Conservation (phyloP, 1,284 basidiomycete genomes). For the Mycosarcoma mackinlayi region DNA sequence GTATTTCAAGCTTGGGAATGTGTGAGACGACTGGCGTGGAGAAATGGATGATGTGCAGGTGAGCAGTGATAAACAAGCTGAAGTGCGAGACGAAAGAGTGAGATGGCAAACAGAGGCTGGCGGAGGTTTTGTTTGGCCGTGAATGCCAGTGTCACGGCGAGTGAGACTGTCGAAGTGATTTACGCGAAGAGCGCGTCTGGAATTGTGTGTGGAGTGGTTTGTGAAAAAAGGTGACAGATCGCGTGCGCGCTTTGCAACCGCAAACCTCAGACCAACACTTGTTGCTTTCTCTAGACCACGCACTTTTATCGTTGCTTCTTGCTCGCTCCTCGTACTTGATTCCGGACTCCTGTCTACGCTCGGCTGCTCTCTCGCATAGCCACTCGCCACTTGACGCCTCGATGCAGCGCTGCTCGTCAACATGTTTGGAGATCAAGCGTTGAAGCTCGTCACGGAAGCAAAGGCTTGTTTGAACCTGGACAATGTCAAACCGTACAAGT, state of each 20-base stretch:
- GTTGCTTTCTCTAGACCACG: background rate
- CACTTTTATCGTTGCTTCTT: conserved; percentile 4
- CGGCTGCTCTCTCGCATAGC: too few relatives aligned
- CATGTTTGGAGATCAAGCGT: conserved; percentile 81
- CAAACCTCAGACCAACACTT: conserved; percentile 12
- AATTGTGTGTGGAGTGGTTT: background rate
- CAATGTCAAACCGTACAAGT: conserved; percentile 88
- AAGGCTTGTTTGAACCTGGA: conserved; percentile 83
- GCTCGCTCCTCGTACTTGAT: too few relatives aligned
- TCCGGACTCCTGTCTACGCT: too few relatives aligned
- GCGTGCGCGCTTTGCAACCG: background rate
- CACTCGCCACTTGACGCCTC: too few relatives aligned
- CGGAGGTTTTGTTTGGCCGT: too few relatives aligned
- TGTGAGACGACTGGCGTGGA: too few relatives aligned
- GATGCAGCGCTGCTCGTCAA: too few relatives aligned
- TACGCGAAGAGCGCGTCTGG: conserved; percentile 10
- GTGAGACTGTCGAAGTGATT: conserved; percentile 6
- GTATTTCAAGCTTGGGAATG: too few relatives aligned
- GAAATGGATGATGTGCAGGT: background rate
- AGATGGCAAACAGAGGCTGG: too few relatives aligned
- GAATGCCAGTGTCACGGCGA: too few relatives aligned
- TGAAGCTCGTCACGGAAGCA: conserved; percentile 86
- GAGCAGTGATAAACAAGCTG: background rate
- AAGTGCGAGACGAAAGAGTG: too few relatives aligned
- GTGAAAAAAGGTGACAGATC: conserved; percentile 7